Evolutionary conservation across 768 basidiomycete species (phyloP).

Genomic region (Ephemerocybe angulata): DNA sequence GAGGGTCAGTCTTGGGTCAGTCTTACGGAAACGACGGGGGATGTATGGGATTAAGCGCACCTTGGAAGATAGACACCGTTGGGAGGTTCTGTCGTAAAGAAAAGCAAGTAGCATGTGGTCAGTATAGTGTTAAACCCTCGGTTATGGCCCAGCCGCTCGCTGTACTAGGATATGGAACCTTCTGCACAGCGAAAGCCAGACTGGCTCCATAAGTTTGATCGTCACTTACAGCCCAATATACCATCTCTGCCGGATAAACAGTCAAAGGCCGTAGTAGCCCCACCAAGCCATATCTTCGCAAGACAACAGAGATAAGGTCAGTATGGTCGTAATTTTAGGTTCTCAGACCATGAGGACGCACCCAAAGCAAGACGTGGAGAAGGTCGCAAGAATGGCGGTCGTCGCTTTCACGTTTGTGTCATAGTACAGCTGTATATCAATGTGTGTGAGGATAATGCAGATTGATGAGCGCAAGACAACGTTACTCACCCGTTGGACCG

Average conservation of each 20-base stretch:
- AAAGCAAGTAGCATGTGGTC: slow-evolving; percentile 47
- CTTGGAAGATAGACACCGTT: neutral
- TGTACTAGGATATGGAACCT: too few relatives aligned
- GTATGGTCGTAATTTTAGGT: neutral
- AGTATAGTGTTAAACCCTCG: too few relatives aligned
- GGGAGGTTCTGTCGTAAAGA: slow-evolving; percentile 27
- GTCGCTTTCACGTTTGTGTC: slow-evolving; percentile 51
- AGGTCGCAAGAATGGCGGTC: slow-evolving; percentile 59
- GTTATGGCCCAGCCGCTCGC: too few relatives aligned
- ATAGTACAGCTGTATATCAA: slow-evolving; percentile 59
- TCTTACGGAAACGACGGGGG: slow-evolving; percentile 20
- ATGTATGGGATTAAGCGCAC: neutral
- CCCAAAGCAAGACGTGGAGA: slow-evolving; percentile 65
- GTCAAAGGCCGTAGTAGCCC: slow-evolving; percentile 42
- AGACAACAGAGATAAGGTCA: neutral
- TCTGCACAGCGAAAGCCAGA: neutral
- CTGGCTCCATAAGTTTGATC: too few relatives aligned
- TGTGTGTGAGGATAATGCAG: too few relatives aligned
- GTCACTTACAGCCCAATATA: neutral
- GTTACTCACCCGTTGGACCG: slow-evolving; percentile 53
- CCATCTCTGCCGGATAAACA: slow-evolving; percentile 50
- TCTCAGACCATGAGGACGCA: slow-evolving; percentile 19
- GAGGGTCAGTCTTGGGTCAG: neutral
- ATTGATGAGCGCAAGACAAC: neutral
- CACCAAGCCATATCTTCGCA: slow-evolving; percentile 51